phyloP scores from a whole-genome alignment of 2,329 filamentous ascomycete genomes.

The Penicillium sp. region DNA sequence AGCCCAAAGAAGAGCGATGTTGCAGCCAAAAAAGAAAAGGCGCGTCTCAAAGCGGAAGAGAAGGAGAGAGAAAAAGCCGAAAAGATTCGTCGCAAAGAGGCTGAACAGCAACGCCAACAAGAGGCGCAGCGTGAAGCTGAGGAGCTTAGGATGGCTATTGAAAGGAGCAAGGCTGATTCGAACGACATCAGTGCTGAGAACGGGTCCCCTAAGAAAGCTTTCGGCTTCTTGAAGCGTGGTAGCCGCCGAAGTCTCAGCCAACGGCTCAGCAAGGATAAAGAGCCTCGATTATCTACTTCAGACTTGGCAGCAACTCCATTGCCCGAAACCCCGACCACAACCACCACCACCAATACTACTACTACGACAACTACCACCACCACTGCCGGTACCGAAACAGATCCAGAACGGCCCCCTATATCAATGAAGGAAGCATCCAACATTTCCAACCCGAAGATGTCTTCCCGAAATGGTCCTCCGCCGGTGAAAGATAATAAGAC shows the following conservation, averaged over 20 bases:
- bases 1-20: slow-evolving; percentile 66
- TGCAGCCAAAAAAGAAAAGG: slow-evolving; percentile 70
- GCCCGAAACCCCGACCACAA: slow-evolving; percentile 20
- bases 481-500: slow-evolving; percentile 16
- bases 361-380: background rate
- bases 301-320: slow-evolving; percentile 26
- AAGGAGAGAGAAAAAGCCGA: slow-evolving; percentile 65
- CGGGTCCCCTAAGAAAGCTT: slow-evolving; percentile 45
- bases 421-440: slow-evolving; percentile 18
- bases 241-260: slow-evolving; percentile 81
- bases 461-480: slow-evolving; percentile 19
- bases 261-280: slow-evolving; percentile 59
- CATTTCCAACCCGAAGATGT: slow-evolving; percentile 21
- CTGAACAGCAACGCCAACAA: slow-evolving; percentile 56
- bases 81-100: slow-evolving; percentile 59
- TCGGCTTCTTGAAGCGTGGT: slow-evolving; percentile 70
- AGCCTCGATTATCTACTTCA: slow-evolving; percentile 37
- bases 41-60: slow-evolving; percentile 50
- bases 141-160: slow-evolving; percentile 66
- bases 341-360: background rate
- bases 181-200: slow-evolving; percentile 52
- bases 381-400: background rate
- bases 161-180: slow-evolving; percentile 68
- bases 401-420: slow-evolving; percentile 15
- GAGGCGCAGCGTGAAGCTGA: slow-evolving; percentile 59